These are phyloP conservation scores for Petrea volubilis DNA, from an alignment of 257 asterid species.

Conservation along the genomic window DNA sequence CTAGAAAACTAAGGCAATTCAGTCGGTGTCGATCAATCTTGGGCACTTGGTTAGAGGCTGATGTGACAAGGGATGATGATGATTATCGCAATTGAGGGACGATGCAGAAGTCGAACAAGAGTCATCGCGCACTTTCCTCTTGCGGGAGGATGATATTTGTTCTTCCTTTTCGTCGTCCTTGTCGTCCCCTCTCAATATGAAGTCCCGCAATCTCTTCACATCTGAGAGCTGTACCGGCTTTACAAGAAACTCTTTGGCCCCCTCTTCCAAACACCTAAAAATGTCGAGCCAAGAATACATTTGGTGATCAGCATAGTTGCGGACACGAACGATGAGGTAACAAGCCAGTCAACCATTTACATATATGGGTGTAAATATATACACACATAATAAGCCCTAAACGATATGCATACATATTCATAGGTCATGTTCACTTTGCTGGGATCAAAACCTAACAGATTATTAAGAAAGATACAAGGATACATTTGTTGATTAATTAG, in stretches of 20 bases:
- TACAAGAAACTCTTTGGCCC: slow-evolving; percentile 81
- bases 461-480: no score
- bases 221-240: slow-evolving; percentile 84
- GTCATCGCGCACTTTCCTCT: slow-evolving; percentile 47
- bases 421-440: no score
- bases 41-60: slow-evolving; percentile 32
- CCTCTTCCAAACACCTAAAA: slow-evolving; percentile 78
- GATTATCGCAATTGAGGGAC: slow-evolving; percentile 15
- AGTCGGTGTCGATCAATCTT: slow-evolving; percentile 20
- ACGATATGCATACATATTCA: no score
- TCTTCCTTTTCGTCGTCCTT: slow-evolving; percentile 25
- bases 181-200: slow-evolving; percentile 47
- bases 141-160: slow-evolving; percentile 28
- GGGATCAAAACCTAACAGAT: no score
- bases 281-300: background rate
- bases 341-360: no score
- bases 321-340: no score
- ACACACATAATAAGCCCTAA: no score
- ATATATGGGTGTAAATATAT: no score
- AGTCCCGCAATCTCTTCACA: slow-evolving; percentile 58
- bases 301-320: background rate
- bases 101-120: slow-evolving; percentile 19
- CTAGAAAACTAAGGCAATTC: background rate
- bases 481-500: no score
- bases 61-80: slow-evolving; percentile 5